Evolutionary conservation across 371 early-diverging fungal genomes (phyloP).

Genomic region (Saksenaea vasiformis): DNA sequence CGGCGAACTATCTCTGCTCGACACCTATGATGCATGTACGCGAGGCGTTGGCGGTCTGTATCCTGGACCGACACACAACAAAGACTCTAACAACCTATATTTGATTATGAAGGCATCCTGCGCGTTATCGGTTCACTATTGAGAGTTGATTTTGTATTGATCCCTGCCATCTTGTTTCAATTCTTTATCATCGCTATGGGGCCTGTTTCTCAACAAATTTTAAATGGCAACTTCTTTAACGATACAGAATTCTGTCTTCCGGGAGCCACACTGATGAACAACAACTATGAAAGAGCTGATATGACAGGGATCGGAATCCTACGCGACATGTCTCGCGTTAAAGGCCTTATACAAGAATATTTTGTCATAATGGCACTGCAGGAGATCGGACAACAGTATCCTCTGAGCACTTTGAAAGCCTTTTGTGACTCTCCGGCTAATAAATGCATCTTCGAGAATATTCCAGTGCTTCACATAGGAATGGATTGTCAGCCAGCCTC

Average conservation of each 20-base stretch:
- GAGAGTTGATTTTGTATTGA: constrained; percentile 4
- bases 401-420: constrained; percentile 1
- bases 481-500: constrained; percentile 9
- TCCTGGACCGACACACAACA: neutral
- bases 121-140: constrained; percentile 1
- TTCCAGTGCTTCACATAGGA: neutral
- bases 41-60: constrained; percentile 20
- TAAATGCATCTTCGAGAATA: constrained; percentile 6
- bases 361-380: constrained; percentile 2
- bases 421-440: neutral
- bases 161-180: constrained; percentile 10
- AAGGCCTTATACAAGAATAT: constrained; percentile 13
- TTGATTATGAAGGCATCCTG: neutral
- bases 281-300: neutral
- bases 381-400: constrained; percentile 3
- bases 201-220: constrained; percentile 9
- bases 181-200: constrained; percentile 17
- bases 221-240: neutral
- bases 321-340: neutral
- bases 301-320: neutral
- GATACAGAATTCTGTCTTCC: neutral
- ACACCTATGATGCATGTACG: constrained; percentile 23
- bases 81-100: neutral
- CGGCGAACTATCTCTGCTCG: constrained; percentile 12
- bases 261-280: neutral